Evolutionary conservation across 208 protist species (phyloP).

Genomic region (Wallacemonas sp.): DNA sequence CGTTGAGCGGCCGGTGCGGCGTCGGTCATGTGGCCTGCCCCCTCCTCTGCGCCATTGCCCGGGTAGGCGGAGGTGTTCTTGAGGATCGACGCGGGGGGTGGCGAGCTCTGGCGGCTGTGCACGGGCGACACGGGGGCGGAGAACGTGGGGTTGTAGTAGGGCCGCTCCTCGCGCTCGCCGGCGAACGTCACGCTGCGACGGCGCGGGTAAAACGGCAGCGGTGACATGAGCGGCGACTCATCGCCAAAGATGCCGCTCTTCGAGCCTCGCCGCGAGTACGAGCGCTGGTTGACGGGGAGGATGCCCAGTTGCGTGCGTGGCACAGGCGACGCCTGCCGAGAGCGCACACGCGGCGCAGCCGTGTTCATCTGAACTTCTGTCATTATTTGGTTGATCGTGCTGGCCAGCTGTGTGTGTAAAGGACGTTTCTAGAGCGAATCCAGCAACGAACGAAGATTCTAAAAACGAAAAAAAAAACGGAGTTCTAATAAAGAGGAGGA

Average conservation of each 20-base stretch:
- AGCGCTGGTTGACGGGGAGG: constrained; percentile 82
- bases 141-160: constrained; percentile 58
- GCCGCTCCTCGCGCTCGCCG: constrained; percentile 76
- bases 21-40: constrained; percentile 18
- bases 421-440: no score
- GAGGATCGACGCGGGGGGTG: constrained; percentile 56
- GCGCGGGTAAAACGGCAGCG: constrained; percentile 77
- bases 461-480: constrained; percentile 21
- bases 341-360: constrained; percentile 11
- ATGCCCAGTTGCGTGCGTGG: constrained; percentile 69
- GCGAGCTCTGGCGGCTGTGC: constrained; percentile 29
- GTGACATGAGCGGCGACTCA: constrained; percentile 76
- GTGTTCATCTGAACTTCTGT: constrained; percentile 15
- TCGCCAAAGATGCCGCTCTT: constrained; percentile 51
- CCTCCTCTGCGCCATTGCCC: constrained; percentile 20
- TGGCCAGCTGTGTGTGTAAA: no score
- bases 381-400: no score
- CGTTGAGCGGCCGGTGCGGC: constrained; percentile 13
- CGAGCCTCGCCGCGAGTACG: constrained; percentile 79
- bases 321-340: constrained; percentile 59
- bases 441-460: constrained; percentile 8
- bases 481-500: neutral
- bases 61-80: constrained; percentile 40
- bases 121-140: constrained; percentile 48
- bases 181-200: constrained; percentile 88